These are phyloP conservation scores for Colletotrichum sp. DNA, from an alignment of 2,329 filamentous ascomycete genomes.

Conservation along the genomic window DNA sequence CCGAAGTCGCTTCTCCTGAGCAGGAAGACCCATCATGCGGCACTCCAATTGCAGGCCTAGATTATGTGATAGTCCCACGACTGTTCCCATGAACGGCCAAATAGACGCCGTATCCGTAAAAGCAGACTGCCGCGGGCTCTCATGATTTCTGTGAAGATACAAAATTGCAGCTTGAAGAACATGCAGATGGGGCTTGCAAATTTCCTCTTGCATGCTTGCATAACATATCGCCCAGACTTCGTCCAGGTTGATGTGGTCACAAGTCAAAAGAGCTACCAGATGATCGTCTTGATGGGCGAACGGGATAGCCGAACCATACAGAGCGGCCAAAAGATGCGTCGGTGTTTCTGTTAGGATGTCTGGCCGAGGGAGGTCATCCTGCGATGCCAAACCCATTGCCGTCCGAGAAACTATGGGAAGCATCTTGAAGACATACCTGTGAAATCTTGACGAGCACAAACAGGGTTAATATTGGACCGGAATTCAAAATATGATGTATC, in stretches of 20 bases:
- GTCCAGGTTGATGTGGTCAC: neutral
- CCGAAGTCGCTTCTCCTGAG: constrained; percentile 40
- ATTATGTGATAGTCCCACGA: constrained; percentile 35
- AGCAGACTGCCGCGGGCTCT: neutral
- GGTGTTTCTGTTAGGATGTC: neutral
- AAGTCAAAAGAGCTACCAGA: neutral
- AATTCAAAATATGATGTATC: neutral
- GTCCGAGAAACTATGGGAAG: neutral
- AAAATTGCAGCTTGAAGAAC: neutral
- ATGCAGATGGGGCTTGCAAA: neutral
- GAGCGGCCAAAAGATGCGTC: neutral
- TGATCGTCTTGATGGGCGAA: neutral
- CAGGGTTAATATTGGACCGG: neutral
- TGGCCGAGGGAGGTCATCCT: neutral
- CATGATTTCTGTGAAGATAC: neutral
- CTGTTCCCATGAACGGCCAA: constrained; percentile 40
- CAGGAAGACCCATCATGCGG: constrained; percentile 39
- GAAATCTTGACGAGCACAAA: neutral
- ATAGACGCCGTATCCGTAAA: constrained; percentile 35
- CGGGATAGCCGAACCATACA: neutral
- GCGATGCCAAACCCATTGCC: neutral
- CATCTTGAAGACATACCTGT: neutral
- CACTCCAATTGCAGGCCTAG: constrained; percentile 41
- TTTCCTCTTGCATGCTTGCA: neutral
- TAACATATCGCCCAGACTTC: neutral